A percentile compares a stretch with the other conserved stretches of the same genome.
These are phyloP conservation scores for Orbilia ellipsospora DNA, from an alignment of 2,329 filamentous ascomycete species.

Conservation along the genomic window DNA sequence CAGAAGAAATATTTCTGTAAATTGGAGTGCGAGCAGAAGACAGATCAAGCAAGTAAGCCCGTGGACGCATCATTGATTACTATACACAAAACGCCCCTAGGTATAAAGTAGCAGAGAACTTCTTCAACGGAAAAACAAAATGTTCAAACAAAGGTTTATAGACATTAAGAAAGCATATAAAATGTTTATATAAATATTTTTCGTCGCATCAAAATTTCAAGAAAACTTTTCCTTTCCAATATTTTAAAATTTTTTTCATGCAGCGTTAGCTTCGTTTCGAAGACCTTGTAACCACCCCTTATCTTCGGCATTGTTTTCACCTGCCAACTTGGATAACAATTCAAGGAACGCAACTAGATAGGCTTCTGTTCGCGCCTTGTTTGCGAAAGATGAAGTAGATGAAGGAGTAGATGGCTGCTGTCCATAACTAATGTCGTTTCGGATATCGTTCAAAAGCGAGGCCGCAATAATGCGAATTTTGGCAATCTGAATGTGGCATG, in stretches of 20 bases:
- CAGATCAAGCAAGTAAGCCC: constrained; percentile 28
- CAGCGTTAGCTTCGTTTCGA: constrained; percentile 34
- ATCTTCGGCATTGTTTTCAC: constrained; percentile 53
- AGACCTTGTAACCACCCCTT: constrained; percentile 53
- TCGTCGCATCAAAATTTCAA: constrained; percentile 9
- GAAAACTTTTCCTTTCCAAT: constrained; percentile 39
- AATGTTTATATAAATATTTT: constrained; percentile 2
- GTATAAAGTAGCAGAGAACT: constrained; percentile 28
- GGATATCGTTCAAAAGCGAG: constrained; percentile 47
- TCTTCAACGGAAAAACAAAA: background rate
- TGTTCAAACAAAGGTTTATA: constrained; percentile 29
- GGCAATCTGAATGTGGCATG: constrained; percentile 27
- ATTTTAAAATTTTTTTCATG: constrained; percentile 21
- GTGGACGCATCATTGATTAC: constrained; percentile 52
- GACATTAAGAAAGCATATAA: constrained; percentile 30
- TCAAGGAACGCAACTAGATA: constrained; percentile 55
- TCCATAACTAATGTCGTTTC: constrained; percentile 53
- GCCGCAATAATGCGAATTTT: constrained; percentile 55
- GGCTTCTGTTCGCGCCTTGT: constrained; percentile 53
- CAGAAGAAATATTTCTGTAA: background rate
- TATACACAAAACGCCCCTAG: constrained; percentile 53
- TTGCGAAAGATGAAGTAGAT: constrained; percentile 54
- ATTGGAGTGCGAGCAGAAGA: background rate
- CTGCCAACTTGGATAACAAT: constrained; percentile 47
- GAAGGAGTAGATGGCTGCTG: constrained; percentile 52